Evolutionary conservation across 306 rosid species (phyloP).

Genomic region (Vigna radiata): DNA sequence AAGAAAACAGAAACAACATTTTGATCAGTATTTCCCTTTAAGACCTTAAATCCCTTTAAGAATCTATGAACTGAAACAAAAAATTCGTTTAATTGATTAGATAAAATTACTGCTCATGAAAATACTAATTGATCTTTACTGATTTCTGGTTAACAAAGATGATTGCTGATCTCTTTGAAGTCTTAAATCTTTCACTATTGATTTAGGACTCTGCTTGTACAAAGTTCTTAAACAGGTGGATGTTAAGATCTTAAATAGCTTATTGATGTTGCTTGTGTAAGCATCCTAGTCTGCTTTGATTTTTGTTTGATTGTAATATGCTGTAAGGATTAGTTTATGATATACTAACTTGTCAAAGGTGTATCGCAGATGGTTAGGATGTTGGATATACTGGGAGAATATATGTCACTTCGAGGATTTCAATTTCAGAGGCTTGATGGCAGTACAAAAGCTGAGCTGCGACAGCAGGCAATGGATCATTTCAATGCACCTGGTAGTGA

Average conservation of each 20-base stretch:
- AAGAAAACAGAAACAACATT: not conserved
- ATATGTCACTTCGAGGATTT: constrained; percentile 92
- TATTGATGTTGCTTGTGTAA: constrained; percentile 19
- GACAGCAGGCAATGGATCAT: constrained; percentile 99
- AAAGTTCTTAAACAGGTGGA: not conserved
- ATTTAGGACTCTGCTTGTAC: constrained; percentile 16
- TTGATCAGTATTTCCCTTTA: not conserved
- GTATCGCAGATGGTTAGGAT: constrained; percentile 95
- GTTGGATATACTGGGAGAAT: constrained; percentile 92
- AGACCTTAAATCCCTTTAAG: not conserved
- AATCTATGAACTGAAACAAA: not conserved
- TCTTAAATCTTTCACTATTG: not conserved
- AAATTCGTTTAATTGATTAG: not conserved
- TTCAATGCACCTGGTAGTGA: constrained; percentile 99
- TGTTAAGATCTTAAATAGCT: constrained; percentile 15
- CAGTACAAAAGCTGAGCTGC: constrained; percentile 94
- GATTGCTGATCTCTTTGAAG: constrained; percentile 8
- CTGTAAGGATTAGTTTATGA: constrained; percentile 26
- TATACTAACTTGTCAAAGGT: constrained; percentile 38
- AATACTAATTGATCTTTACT: not conserved
- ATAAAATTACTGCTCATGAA: not conserved
- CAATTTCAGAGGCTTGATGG: constrained; percentile 99
- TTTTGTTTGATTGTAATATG: constrained; percentile 1
- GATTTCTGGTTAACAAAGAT: not conserved
- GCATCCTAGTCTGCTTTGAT: constrained; percentile 11